Base-by-base conservation (phyloP, 2,329 filamentous ascomycete species). In the Tolypocladium sp. region DNA sequence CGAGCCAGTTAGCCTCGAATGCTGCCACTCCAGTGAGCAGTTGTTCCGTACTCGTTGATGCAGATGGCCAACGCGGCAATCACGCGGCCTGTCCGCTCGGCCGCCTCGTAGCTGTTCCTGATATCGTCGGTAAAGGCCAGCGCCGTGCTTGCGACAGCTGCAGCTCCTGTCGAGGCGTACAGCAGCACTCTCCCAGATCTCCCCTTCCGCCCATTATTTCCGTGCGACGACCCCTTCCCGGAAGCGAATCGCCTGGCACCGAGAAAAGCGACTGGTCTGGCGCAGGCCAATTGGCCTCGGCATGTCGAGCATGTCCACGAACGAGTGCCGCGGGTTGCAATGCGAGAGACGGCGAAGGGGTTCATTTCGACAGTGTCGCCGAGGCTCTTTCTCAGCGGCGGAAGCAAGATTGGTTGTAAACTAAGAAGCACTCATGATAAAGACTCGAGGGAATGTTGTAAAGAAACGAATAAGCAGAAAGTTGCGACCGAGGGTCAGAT, bases 71-170 rank as follows among this genome's bases (percentile, higher is more conserved):
- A 74, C 35, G 90, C 85, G 33, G 82, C 79, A 13, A 87, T 86
- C 27, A 97, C 93, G 62, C 93, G 83, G 10, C 89, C 89, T 40
- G 89, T 89, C 64, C 93, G 83, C 75, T 91, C 87, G 2, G 83
- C 83, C 13, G 90, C 89, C 57, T 87, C 84, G 70, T 90, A 93
- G 40, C 82, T 81, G 76, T 90, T 86, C 72, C 88, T 89, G 64
- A 91, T 85, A 64, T 96, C 86, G 70, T 88, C 84, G 35, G 79
- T 78, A 62, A 86, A 85, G 27, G 81, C 80, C 35, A 84, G 67
- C 4, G 75, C 73, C 8, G 77, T 76, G n/a, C 76, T 76, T 13
- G 77, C 76, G 12, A 77, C 73, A 3, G 76, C 80, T 25, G 77
- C 80, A n/a, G 75, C 78, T 20, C 81, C 79, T 2, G 77, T 74